Conservation (phyloP, 2,329 filamentous ascomycete species). For the Phyllosticta paracitricarpa region DNA sequence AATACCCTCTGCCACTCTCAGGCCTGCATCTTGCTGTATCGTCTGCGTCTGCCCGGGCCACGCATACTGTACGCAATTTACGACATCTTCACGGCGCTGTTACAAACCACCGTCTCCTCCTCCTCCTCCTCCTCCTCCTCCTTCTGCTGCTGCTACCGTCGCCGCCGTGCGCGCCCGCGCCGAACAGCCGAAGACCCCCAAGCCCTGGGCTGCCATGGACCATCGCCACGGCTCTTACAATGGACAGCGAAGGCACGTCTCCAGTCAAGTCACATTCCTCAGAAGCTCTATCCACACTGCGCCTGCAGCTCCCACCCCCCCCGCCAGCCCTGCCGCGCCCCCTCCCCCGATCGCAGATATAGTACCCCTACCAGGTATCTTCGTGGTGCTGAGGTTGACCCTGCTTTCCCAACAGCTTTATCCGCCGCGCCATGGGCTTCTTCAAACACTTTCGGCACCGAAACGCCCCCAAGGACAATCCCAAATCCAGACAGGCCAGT, state of each 20-base stretch:
- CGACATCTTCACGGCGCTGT: too few relatives aligned
- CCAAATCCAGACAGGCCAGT: conserved; percentile 18
- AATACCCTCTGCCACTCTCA: background rate
- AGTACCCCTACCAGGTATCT: background rate
- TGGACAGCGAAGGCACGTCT: background rate
- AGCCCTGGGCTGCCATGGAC: background rate
- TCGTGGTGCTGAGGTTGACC: conserved; percentile 1
- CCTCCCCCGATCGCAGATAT: conserved; percentile 12
- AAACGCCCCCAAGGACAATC: conserved; percentile 21
- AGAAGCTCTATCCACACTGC: background rate
- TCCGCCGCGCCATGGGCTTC: conserved; percentile 35
- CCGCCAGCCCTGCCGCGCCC: conserved; percentile 1
- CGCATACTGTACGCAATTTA: background rate
- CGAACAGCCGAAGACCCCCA: background rate
- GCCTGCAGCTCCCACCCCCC: background rate
- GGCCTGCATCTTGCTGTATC: background rate
- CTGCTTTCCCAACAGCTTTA: conserved; percentile 3
- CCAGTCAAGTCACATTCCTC: background rate
- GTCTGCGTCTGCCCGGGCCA: background rate
- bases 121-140: background rate
- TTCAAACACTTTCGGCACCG: conserved; percentile 40
- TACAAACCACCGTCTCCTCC: too few relatives aligned
- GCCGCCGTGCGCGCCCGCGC: background rate
- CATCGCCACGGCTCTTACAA: background rate
- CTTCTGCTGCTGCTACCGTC: background rate